These are phyloP conservation scores for Botrytis fragariae DNA, from an alignment of 2,329 filamentous ascomycete species.

Conservation along the genomic window DNA sequence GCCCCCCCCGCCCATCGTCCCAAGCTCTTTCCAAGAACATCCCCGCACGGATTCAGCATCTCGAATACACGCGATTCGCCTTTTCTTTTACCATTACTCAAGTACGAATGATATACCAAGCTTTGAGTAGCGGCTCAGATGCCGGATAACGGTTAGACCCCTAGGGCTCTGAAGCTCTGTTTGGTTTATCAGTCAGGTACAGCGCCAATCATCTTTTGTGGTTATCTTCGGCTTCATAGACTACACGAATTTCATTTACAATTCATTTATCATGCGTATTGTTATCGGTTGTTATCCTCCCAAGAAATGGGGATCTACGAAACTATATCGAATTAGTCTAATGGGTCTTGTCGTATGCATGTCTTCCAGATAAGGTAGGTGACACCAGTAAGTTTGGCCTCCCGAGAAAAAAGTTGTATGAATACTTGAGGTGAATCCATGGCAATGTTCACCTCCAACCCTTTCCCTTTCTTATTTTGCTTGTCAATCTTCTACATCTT, in stretches of 20 bases:
- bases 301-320: slow-evolving; percentile 8
- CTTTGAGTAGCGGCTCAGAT: not conserved
- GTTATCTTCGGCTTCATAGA: slow-evolving; percentile 7
- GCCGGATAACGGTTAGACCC: not conserved
- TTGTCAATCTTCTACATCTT: not conserved
- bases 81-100: not conserved
- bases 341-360: slow-evolving; percentile 2
- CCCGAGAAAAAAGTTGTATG: not conserved
- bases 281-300: slow-evolving; percentile 11
- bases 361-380: slow-evolving; percentile 19
- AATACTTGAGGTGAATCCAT: slow-evolving; percentile 3
- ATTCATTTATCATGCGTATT: not conserved
- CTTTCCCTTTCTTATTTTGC: not conserved
- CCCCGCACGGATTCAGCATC: not conserved
- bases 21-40: not conserved
- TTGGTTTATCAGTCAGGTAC: slow-evolving; percentile 1
- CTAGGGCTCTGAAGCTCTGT: not conserved
- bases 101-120: not conserved
- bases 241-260: not conserved
- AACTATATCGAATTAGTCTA: not conserved
- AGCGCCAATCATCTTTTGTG: slow-evolving; percentile 11
- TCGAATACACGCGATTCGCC: not conserved
- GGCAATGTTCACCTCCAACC: not conserved
- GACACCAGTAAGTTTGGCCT: slow-evolving; percentile 3
- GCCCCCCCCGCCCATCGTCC: not conserved